phyloP scores from a whole-genome alignment of 2,329 filamentous ascomycete species.

The Paraconiothyrium sp. region DNA sequence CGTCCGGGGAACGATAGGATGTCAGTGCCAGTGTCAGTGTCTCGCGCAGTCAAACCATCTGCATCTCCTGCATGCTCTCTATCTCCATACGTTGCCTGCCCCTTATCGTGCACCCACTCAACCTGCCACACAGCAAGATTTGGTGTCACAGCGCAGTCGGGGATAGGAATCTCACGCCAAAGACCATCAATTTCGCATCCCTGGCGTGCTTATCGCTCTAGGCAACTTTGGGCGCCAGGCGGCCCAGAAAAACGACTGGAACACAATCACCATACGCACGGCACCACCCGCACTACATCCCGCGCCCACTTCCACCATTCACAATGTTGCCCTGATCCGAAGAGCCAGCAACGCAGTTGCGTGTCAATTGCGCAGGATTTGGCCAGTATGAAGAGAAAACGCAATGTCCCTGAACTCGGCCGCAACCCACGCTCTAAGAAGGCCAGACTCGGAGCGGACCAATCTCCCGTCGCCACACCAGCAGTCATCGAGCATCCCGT shows the following conservation, averaged over 20 bases:
- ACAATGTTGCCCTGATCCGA: background rate
- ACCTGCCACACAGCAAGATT: constrained; percentile 8
- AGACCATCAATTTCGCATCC: constrained; percentile 26
- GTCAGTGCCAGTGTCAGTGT: constrained; percentile 7
- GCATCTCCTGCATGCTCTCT: constrained; percentile 1
- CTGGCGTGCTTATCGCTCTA: constrained; percentile 22
- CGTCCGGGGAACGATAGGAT: constrained; percentile 16
- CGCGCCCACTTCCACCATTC: constrained; percentile 3
- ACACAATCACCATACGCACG: constrained; percentile 25
- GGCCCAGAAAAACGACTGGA: constrained; percentile 21
- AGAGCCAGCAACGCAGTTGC: constrained; percentile 14
- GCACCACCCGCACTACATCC: constrained; percentile 13
- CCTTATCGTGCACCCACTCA: constrained; percentile 15
- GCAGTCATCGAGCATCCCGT: constrained; percentile 66
- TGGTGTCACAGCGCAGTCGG: constrained; percentile 28
- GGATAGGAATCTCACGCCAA: constrained; percentile 22
- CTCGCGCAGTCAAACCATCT: background rate
- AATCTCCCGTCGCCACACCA: constrained; percentile 46
- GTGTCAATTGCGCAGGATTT: constrained; percentile 21
- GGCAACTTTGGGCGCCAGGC: constrained; percentile 17
- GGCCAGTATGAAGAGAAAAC: constrained; percentile 45
- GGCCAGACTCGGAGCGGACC: constrained; percentile 32
- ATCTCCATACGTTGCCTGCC: background rate
- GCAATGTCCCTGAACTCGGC: constrained; percentile 24
- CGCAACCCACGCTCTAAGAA: constrained; percentile 36